Base-by-base conservation (phyloP, 371 early-diverging fungal genomes). In the Mucor indicus region DNA sequence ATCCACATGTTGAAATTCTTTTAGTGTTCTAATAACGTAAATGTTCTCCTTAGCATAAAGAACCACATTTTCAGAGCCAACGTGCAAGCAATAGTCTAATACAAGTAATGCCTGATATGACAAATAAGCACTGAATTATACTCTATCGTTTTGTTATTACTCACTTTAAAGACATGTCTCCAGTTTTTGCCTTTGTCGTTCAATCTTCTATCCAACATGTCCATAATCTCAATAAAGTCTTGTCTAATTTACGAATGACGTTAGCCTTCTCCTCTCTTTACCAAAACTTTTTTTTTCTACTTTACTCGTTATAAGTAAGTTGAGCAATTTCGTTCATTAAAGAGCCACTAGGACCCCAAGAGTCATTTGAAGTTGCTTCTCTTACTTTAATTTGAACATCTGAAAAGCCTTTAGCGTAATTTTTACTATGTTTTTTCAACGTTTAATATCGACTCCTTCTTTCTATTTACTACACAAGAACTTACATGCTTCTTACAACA, bases 171-270 rank as follows among this genome's bases (percentile, higher is more conserved):
- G 15, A 98, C 97, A 67, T 98, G 98, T 38, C 97, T 79, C 98
- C 98, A 98, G 76, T 95, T 88, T 73, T 93, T 95, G 13, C 98
- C 98, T 53, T 89, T 85, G 69, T 97, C 98, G 61, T 97, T 96
- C 60, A 98, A 65, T 13, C 98, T 80, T 79, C 93, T 96, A 67
- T 97, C 97, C 29, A 98, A 63, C 72, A 97, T 94, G 60, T 94
- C 93, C 96, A 98, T 96, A 39, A 98, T 87, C 57, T 93, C 96
- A 51, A 90, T 57, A 80, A 95, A 95, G 37, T 89, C 86, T 47
- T 88, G 86, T 44, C 96, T 97, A 68, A n/a, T 25, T n/a, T n/a
- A n/a, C n/a, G n/a, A n/a, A n/a, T n/a, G n/a, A n/a, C n/a, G n/a
- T n/a, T n/a, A n/a, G n/a, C n/a, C n/a, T n/a, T n/a, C n/a, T n/a